Conservation (phyloP, 257 asterid species). For the Salvia hispanica region DNA sequence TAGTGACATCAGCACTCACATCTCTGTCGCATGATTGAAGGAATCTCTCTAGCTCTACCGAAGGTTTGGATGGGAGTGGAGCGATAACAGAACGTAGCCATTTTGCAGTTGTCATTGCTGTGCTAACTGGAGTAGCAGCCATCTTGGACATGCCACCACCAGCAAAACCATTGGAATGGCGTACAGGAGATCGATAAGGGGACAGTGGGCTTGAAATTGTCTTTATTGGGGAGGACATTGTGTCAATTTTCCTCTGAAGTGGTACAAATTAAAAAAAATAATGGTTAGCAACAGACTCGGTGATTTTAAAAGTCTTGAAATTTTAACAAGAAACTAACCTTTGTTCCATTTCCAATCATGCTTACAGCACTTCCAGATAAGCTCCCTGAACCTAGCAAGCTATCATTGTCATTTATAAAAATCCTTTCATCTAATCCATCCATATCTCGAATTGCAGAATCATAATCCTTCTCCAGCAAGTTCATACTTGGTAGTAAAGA, state of each 20-base stretch:
- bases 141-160: slow-evolving; percentile 54
- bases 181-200: slow-evolving; percentile 68
- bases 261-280: slow-evolving; percentile 18
- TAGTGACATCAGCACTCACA: slow-evolving; percentile 75
- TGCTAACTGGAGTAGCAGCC: slow-evolving; percentile 93
- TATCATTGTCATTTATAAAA: slow-evolving; percentile 73
- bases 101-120: slow-evolving; percentile 96
- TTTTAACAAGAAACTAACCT: slow-evolving; percentile 42
- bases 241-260: slow-evolving; percentile 71
- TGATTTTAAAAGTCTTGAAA: slow-evolving; percentile 18
- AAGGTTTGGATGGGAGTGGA: slow-evolving; percentile 87
- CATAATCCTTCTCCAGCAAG: slow-evolving; percentile 72
- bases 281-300: slow-evolving; percentile 13
- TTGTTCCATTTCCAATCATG: slow-evolving; percentile 48
- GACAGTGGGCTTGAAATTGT: slow-evolving; percentile 78
- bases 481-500: slow-evolving; percentile 53
- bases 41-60: slow-evolving; percentile 76
- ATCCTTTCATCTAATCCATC: slow-evolving; percentile 91
- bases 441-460: slow-evolving; percentile 50
- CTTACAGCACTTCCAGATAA: slow-evolving; percentile 70
- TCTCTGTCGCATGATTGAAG: slow-evolving; percentile 82
- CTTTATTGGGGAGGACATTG: slow-evolving; percentile 80
- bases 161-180: slow-evolving; percentile 47
- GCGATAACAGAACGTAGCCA: slow-evolving; percentile 89
- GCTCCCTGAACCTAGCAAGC: slow-evolving; percentile 86